These are phyloP conservation scores for Excoecaria cochinchinensis DNA, from an alignment of 345 rosid species.

Conservation along the genomic window DNA sequence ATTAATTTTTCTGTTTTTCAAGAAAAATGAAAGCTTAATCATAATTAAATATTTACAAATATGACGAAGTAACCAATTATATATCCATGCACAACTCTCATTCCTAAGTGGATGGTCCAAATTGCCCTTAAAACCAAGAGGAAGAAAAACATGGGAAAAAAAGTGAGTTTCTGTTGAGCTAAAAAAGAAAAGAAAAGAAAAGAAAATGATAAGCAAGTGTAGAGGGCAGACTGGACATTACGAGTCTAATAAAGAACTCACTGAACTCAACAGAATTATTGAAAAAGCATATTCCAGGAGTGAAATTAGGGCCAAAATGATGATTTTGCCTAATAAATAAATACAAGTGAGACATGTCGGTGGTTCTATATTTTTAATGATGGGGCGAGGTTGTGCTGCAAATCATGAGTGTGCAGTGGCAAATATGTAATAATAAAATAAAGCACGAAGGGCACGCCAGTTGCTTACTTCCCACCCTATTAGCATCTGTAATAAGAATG, in stretches of 20 bases:
- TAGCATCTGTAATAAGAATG: constrained; percentile 34
- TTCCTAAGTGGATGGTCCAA: no score
- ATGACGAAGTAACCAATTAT: no score
- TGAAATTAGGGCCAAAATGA: not conserved
- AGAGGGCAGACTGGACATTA: no score
- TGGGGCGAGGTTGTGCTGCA: not conserved
- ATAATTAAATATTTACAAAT: no score
- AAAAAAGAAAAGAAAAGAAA: not conserved
- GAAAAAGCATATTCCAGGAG: not conserved
- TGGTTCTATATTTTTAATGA: constrained; percentile 19
- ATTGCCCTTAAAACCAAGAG: not conserved
- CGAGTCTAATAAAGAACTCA: no score
- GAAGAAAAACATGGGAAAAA: no score
- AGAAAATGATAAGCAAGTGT: no score
- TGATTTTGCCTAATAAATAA: not conserved
- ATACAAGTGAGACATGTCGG: constrained; percentile 21
- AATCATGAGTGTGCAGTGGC: constrained; percentile 21
- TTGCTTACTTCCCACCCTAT: constrained; percentile 24
- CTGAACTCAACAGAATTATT: not conserved
- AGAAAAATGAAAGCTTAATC: no score
- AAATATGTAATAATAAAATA: constrained; percentile 4
- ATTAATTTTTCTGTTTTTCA: no score
- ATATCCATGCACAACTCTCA: no score
- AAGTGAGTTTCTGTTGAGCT: no score
- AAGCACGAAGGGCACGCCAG: not conserved